A percentile compares a stretch with the other conserved stretches of the same genome.
These are phyloP conservation scores for Acanthamoeba triangularis DNA, from an alignment of 208 protist genomes.

Conservation along the genomic window DNA sequence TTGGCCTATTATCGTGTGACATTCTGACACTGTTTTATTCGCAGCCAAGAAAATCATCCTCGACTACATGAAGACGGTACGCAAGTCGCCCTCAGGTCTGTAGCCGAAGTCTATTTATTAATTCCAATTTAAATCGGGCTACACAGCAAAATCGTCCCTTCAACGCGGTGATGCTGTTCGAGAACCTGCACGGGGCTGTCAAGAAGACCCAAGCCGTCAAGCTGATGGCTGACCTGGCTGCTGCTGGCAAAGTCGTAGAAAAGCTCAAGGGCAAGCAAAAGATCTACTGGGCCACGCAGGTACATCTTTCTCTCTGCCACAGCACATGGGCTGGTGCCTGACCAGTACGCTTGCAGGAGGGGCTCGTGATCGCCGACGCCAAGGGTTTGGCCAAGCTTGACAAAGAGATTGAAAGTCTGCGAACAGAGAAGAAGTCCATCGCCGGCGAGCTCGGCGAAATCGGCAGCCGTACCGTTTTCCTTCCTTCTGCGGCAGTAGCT, in stretches of 20 bases:
- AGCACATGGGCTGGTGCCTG: no score
- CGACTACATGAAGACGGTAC: slow-evolving; percentile 52
- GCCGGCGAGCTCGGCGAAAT: slow-evolving; percentile 26
- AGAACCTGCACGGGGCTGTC: slow-evolving; percentile 61
- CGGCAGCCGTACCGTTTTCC: neutral
- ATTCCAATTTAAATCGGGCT: neutral
- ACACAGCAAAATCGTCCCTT: slow-evolving; percentile 72
- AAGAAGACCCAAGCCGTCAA: slow-evolving; percentile 69
- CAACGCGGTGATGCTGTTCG: slow-evolving; percentile 67
- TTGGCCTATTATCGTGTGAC: no score
- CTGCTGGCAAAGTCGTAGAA: slow-evolving; percentile 39
- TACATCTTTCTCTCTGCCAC: neutral
- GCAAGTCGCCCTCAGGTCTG: no score
- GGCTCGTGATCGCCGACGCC: slow-evolving; percentile 25
- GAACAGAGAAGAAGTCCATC: slow-evolving; percentile 12
- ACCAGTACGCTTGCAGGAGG: slow-evolving; percentile 2
- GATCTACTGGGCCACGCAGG: slow-evolving; percentile 66
- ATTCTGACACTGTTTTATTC: neutral
- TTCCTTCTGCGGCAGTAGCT: neutral
- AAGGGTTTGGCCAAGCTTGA: slow-evolving; percentile 49
- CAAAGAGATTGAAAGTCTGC: slow-evolving; percentile 26
- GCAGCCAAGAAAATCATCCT: slow-evolving; percentile 73
- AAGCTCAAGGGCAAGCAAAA: slow-evolving; percentile 76
- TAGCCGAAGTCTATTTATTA: no score
- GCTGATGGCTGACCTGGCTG: slow-evolving; percentile 55